Evolutionary conservation across 2,329 filamentous ascomycete species (phyloP), one percentile per base, ranked within the genome.

Genomic region (Xylariales sp.): DNA sequence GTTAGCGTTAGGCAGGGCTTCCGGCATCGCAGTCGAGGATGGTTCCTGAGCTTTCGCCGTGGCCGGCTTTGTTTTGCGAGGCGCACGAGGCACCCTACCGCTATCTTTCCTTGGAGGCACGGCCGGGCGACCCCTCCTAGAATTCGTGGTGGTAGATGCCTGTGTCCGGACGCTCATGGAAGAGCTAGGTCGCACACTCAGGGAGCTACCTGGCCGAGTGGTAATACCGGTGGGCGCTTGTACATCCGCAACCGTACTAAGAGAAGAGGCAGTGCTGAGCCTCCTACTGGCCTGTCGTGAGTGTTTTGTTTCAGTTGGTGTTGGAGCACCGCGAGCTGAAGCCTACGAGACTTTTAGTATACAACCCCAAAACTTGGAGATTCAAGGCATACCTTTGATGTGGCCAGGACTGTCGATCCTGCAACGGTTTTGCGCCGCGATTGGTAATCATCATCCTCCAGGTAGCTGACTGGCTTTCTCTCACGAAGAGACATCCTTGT

Each of bases 401-500:
- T 78, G 46, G 82, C 79, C 7, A 86, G 73, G 43, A 83, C 81
- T n/a, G 81, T 78, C 1, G 85, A 77, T 34, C 85, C 85, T 34
- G 84, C 86, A 52, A 91, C 86, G 0, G 90, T 93, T 69, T 83
- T 90, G 62, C 91, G 83, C 39, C 91, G 85, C 70, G 81, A 83
- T 71, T 81, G 83, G 8, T 80, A 74, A 23, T 84, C 84, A 57
- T 86, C 84, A 6, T 85, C 84, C 9, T 85, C 83, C n/a, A 83
- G 81, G 3, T 86, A 81, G 61, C 84, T 89, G 7, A 84, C 78
- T 12, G 82, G 81, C 76, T 91, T 93, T 68, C 93, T 88, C 64
- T 91, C 89, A 39, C 94, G 88, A 61, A 96, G 82, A 69, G 93
- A 90, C 87, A 91, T 92, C 65, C 91, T 86, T n/a, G 84, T 86